These are phyloP conservation scores for Azolla pinnata DNA, from an alignment of 75 land plant species.

Conservation along the genomic window DNA sequence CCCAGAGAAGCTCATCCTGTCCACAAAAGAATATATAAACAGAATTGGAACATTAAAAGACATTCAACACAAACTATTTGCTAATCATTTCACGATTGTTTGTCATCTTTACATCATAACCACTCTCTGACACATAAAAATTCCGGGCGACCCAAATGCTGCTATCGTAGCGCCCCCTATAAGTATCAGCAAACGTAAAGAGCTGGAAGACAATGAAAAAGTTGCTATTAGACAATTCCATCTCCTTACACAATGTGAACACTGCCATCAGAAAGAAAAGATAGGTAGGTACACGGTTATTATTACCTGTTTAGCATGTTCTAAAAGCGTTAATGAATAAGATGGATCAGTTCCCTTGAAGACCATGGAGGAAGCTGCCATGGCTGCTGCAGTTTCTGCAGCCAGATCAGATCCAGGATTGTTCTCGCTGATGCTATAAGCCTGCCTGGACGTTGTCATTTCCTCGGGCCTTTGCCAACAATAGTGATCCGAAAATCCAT, in stretches of 20 bases:
- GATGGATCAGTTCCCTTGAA: slow-evolving; percentile 30
- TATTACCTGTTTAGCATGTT: slow-evolving; percentile 42
- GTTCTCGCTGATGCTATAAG: slow-evolving; percentile 36
- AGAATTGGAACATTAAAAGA: not conserved
- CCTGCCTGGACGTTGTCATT: slow-evolving; percentile 45
- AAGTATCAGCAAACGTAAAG: slow-evolving; percentile 36
- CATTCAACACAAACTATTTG: too few relatives aligned
- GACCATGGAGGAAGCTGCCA: slow-evolving; percentile 58
- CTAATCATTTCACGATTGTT: not conserved
- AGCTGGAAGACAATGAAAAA: slow-evolving; percentile 17
- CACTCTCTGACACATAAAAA: slow-evolving; percentile 32
- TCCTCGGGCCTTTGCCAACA: slow-evolving; percentile 70
- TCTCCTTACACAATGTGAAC: not conserved
- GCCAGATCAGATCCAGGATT: slow-evolving; percentile 61
- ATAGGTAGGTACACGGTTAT: too few relatives aligned
- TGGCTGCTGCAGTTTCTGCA: slow-evolving; percentile 67
- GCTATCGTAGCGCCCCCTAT: slow-evolving; percentile 41
- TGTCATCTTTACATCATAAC: slow-evolving; percentile 25
- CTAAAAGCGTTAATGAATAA: slow-evolving; percentile 33
- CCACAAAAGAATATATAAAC: not conserved
- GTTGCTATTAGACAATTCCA: not conserved
- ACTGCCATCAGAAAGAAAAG: not conserved
- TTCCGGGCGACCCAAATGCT: slow-evolving; percentile 25
- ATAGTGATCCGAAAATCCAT: slow-evolving; percentile 42
- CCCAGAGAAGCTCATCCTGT: slow-evolving; percentile 82